A percentile compares a stretch with the other conserved stretches of the same genome.
Conservation (phyloP, 306 rosid genomes). For the Rosa persica region DNA sequence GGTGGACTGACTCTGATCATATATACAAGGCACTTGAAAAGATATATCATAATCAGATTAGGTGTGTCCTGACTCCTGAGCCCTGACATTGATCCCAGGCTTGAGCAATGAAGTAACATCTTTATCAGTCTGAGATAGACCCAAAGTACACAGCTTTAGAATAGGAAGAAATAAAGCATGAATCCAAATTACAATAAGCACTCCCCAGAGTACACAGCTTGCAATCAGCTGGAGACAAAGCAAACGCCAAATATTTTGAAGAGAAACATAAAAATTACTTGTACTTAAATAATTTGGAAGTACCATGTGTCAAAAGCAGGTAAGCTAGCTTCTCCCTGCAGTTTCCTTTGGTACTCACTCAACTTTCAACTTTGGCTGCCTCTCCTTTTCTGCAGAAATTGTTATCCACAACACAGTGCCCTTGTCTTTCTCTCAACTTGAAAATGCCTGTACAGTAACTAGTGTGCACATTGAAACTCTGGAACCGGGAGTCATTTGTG, state of each 20-base stretch:
- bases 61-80: background rate
- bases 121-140: no score
- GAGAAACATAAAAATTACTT: background rate
- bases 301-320: background rate
- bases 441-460: background rate
- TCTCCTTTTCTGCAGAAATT: background rate
- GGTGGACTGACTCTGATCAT: background rate
- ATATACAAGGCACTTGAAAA: background rate
- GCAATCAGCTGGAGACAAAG: conserved; percentile 1
- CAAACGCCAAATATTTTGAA: background rate
- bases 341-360: background rate
- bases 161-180: no score
- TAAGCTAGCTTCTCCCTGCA: background rate
- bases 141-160: no score
- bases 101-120: background rate
- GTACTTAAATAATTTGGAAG: background rate
- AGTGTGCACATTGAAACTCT: background rate
- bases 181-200: no score
- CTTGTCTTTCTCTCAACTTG: background rate
- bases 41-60: background rate
- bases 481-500: background rate
- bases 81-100: background rate
- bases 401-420: background rate
- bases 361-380: background rate
- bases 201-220: conserved; percentile 1